A percentile compares a stretch with the other conserved stretches of the same genome.
Conservation (phyloP, 1,139 yeast genomes). For the Taphrina pruni region DNA sequence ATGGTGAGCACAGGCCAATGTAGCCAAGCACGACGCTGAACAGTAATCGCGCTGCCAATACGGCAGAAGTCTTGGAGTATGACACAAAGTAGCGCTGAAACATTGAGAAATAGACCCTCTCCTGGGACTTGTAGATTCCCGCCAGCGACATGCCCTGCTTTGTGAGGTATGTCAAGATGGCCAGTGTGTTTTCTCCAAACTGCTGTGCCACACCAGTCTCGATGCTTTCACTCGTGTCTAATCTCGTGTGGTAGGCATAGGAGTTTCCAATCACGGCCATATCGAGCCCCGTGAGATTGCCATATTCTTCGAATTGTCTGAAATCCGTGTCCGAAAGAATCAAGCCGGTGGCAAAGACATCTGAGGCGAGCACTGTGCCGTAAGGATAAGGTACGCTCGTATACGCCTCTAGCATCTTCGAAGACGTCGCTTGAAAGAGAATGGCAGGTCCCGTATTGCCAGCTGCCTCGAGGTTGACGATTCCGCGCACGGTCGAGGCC, state of each 20-base stretch:
- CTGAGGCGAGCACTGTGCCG: slow-evolving; percentile 42
- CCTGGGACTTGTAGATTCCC: slow-evolving; percentile 19
- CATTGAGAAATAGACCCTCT: slow-evolving; percentile 40
- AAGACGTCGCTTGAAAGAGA: slow-evolving; percentile 41
- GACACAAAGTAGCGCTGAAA: slow-evolving; percentile 36
- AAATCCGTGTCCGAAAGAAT: slow-evolving; percentile 42
- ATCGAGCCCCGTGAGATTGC: slow-evolving; percentile 43
- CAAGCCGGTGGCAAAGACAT: slow-evolving; percentile 43
- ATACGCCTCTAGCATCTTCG: slow-evolving; percentile 42
- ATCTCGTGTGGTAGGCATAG: slow-evolving; percentile 40
- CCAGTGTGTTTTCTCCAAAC: slow-evolving; percentile 42
- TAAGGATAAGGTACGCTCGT: slow-evolving; percentile 40
- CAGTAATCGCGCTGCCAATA: slow-evolving; percentile 24
- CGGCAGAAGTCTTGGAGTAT: slow-evolving; percentile 23
- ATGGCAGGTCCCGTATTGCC: slow-evolving; percentile 41
- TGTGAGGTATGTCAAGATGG: slow-evolving; percentile 38
- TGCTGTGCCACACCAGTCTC: slow-evolving; percentile 41
- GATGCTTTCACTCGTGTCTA: slow-evolving; percentile 31
- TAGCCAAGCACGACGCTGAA: slow-evolving; percentile 37
- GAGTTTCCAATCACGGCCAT: slow-evolving; percentile 42
- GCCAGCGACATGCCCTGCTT: slow-evolving; percentile 23
- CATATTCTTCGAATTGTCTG: slow-evolving; percentile 42
- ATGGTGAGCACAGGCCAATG: slow-evolving; percentile 27
- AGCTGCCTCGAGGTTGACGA: slow-evolving; percentile 42
- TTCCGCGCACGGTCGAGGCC: slow-evolving; percentile 39